Evolutionary conservation across 805 yeast species (phyloP).

Genomic region (Saccharomyces eubayanus): DNA sequence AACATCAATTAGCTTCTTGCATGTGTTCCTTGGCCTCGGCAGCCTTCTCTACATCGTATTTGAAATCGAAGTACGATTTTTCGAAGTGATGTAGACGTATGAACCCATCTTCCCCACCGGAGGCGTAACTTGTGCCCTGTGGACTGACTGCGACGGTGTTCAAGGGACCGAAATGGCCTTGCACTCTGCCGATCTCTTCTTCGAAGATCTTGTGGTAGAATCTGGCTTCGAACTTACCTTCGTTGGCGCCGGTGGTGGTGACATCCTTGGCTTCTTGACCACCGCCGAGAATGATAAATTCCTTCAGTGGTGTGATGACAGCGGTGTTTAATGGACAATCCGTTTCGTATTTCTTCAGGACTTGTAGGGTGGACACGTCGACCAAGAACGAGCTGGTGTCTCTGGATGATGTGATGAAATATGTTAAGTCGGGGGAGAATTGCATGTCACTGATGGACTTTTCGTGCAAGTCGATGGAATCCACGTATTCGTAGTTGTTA

Average conservation of each 20-base stretch:
- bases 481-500: conserved; percentile 54
- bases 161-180: conserved; percentile 98
- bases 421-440: conserved; percentile 76
- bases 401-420: conserved; percentile 86
- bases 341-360: conserved; percentile 67
- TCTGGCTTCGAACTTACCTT: conserved; percentile 95
- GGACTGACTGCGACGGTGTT: conserved; percentile 93
- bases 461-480: conserved; percentile 60
- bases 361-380: conserved; percentile 66
- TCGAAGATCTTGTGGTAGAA: conserved; percentile 90
- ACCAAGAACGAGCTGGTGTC: conserved; percentile 77
- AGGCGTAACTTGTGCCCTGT: conserved; percentile 83
- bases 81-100: conserved; percentile 92
- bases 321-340: conserved; percentile 96
- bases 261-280: conserved; percentile 99
- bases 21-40: conserved; percentile 40
- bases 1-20: conserved; percentile 12
- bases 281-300: conserved; percentile 90
- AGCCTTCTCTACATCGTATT: conserved; percentile 83
- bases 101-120: conserved; percentile 98
- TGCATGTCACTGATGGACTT: conserved; percentile 80
- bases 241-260: conserved; percentile 88
- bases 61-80: conserved; percentile 85
- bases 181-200: conserved; percentile 94
- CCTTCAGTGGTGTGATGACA: conserved; percentile 85